Evolutionary conservation across 1,139 yeast species (phyloP).

Genomic region (Candida frijolesensis): DNA sequence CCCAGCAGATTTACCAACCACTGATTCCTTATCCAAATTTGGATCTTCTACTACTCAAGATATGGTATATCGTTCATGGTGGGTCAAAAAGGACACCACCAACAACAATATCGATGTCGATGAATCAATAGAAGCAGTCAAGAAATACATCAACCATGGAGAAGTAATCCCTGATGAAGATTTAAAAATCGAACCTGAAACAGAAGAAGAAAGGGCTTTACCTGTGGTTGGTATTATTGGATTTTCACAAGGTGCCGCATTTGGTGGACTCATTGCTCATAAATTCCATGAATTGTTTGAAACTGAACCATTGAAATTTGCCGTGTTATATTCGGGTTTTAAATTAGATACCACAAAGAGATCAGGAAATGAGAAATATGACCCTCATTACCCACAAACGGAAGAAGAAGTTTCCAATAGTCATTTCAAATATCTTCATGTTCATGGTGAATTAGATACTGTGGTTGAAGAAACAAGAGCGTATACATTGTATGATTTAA

Average conservation of each 20-base stretch:
- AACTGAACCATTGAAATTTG: slow-evolving; percentile 57
- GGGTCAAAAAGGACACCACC: slow-evolving; percentile 30
- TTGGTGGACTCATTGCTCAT: slow-evolving; percentile 47
- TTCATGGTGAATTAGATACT: slow-evolving; percentile 86
- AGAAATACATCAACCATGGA: slow-evolving; percentile 33
- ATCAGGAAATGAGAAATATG: slow-evolving; percentile 29
- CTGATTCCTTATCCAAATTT: slow-evolving; percentile 47
- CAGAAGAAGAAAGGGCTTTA: slow-evolving; percentile 26
- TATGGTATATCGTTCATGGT: slow-evolving; percentile 38
- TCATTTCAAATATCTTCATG: slow-evolving; percentile 58
- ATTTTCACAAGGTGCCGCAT: slow-evolving; percentile 52
- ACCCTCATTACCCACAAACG: slow-evolving; percentile 34
- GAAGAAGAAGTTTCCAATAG: slow-evolving; percentile 15
- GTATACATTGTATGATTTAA: slow-evolving; percentile 55
- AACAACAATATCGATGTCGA: slow-evolving; percentile 29
- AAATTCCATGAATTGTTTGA: slow-evolving; percentile 33
- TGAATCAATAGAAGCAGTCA: slow-evolving; percentile 31
- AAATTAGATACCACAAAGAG: slow-evolving; percentile 52
- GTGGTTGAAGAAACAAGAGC: slow-evolving; percentile 79
- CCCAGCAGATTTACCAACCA: slow-evolving; percentile 66
- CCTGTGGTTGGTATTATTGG: slow-evolving; percentile 47
- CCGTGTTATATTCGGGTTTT: slow-evolving; percentile 78
- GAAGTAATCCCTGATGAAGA: slow-evolving; percentile 35
- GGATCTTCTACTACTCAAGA: slow-evolving; percentile 30
- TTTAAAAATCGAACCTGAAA: slow-evolving; percentile 22